A percentile compares a stretch with the other conserved stretches of the same genome.
phyloP scores from a whole-genome alignment of 2,329 filamentous ascomycete species.

The Massarina eburnea region DNA sequence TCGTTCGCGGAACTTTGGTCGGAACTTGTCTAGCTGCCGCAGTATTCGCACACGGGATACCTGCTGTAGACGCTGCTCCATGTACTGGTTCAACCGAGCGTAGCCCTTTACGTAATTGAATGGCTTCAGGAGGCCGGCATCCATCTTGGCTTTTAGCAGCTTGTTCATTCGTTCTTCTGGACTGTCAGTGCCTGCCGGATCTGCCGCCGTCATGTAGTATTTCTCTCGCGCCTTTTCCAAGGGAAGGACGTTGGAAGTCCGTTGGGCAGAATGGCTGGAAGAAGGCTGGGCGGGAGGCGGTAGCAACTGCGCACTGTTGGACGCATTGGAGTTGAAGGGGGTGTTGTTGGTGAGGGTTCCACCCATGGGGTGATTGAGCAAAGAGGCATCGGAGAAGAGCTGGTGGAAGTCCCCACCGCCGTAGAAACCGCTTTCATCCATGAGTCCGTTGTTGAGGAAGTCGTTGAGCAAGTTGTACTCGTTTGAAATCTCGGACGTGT shows the following conservation, averaged over 20 bases:
- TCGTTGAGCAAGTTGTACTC: conserved; percentile 97
- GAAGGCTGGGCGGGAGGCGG: conserved; percentile 47
- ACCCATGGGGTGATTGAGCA: conserved; percentile 47
- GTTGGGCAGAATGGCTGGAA: conserved; percentile 58
- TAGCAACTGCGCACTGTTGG: conserved; percentile 49
- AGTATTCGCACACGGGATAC: conserved; percentile 87
- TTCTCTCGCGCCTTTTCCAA: conserved; percentile 75
- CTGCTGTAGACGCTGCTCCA: conserved; percentile 83
- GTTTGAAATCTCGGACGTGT: conserved; percentile 88
- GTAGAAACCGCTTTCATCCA: conserved; percentile 65
- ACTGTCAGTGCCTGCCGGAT: conserved; percentile 82
- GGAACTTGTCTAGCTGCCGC: conserved; percentile 86
- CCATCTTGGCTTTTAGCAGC: conserved; percentile 91
- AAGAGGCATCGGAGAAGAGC: conserved; percentile 62
- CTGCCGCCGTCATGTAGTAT: conserved; percentile 95
- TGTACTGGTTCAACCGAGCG: conserved; percentile 82
- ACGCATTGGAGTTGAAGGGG: conserved; percentile 45
- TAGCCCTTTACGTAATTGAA: conserved; percentile 99
- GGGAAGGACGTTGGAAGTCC: conserved; percentile 62
- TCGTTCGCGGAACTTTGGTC: conserved; percentile 93
- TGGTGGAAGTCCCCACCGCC: conserved; percentile 49
- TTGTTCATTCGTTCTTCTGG: conserved; percentile 96
- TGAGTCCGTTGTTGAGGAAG: conserved; percentile 86
- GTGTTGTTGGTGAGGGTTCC: conserved; percentile 40
- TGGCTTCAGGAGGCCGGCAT: conserved; percentile 88